Percentiles rank a stretch among this genome's conserved stretches.
These are phyloP conservation scores for Coix lacrymajobi DNA, from an alignment of 176 grass and related monocot species.

Conservation along the genomic window DNA sequence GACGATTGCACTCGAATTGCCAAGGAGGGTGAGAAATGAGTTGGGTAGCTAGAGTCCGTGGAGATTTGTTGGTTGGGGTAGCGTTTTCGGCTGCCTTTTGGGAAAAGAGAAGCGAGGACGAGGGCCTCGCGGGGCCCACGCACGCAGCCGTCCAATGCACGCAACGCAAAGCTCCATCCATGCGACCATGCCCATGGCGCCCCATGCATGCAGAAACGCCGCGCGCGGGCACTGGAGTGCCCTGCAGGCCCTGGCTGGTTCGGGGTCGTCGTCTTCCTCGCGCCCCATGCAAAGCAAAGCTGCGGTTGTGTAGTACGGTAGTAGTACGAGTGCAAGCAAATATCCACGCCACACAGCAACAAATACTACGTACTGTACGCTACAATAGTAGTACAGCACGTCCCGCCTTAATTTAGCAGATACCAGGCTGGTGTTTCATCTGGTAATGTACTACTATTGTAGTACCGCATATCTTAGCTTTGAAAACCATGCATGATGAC, in stretches of 20 bases:
- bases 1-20: background rate
- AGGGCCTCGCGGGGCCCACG: background rate
- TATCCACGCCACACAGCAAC: no score
- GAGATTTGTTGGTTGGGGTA: constrained; percentile 5
- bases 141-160: constrained; percentile 6
- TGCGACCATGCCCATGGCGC: no score
- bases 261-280: background rate
- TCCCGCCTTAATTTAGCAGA: background rate
- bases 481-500: background rate
- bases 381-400: background rate
- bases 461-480: background rate
- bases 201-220: background rate
- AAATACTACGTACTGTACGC: no score
- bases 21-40: background rate
- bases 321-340: background rate
- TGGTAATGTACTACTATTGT: no score
- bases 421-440: background rate
- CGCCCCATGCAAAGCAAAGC: background rate
- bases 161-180: background rate
- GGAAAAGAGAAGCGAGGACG: background rate
- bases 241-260: no score
- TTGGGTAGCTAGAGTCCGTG: background rate
- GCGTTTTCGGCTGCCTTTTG: constrained; percentile 1
- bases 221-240: background rate
- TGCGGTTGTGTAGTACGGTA: background rate